Base-by-base conservation (phyloP, 2,329 filamentous ascomycete genomes). In the Akanthomyces uredinophilus region DNA sequence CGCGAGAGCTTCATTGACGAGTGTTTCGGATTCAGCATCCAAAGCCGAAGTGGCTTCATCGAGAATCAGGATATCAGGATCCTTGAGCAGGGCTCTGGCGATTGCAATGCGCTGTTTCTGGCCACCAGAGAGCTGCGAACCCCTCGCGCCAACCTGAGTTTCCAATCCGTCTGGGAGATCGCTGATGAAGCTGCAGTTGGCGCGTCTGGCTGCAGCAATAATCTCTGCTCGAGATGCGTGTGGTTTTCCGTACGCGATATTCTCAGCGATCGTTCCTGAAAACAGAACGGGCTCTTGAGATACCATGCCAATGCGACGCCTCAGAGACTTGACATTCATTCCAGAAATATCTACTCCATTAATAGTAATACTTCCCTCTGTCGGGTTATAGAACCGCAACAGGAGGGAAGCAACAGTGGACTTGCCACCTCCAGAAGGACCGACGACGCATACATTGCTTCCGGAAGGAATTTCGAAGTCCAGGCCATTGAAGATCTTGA, bases 61-160 rank as follows among this genome's bases (percentile, higher is more conserved):
- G 1, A 99, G 84, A 64, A 99, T 96, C 32, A 99, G 80, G 65
- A 99, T 98, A 76, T 99, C 95, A 0, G 96, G 96, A 65, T 97
- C 86, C 76, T 98, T 98, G 68, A 99, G 87, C 32, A 99, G 82
- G 14, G 95, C 95, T 60, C 96, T 87, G 5, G 95, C 95, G 73
- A 99, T 99, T 43, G 95, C 95, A 69, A 99, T 98, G 66, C 95
- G 89, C 75, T 99, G 95, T 78, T 98, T 98, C 76, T 99, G 95
- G 0, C 95, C 95, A 57, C 95, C 95, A 10, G 92, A 97, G 0
- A 99, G 83, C 75, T 98, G 94, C 1, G 94, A 93, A 39, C 95
- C 95, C 66, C 95, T 85, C 18, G 94, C 90, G 60, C 96, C 96
- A 35, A 96, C 95, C 66, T 90, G 90, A 0, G 95, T 99, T 71